These are phyloP conservation scores for Trichocomaceae sp. DNA, from an alignment of 2,329 filamentous ascomycete genomes.

Conservation along the genomic window DNA sequence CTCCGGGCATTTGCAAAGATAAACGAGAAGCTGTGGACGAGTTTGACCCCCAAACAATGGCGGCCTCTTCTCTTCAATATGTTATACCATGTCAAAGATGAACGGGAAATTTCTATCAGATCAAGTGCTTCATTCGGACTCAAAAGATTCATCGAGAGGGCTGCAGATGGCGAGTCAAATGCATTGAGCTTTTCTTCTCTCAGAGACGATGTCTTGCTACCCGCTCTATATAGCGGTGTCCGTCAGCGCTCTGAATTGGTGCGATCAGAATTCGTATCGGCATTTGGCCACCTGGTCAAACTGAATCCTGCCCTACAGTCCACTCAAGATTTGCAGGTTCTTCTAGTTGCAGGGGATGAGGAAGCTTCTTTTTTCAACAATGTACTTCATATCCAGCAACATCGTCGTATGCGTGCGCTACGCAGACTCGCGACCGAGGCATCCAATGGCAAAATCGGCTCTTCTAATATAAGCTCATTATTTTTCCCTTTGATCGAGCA, in stretches of 20 bases:
- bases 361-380: slow-evolving; percentile 88
- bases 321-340: slow-evolving; percentile 64
- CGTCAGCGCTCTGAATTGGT: slow-evolving; percentile 77
- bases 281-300: slow-evolving; percentile 72
- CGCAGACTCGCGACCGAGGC: slow-evolving; percentile 68
- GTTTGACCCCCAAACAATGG: slow-evolving; percentile 70
- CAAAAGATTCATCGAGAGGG: slow-evolving; percentile 67
- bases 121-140: slow-evolving; percentile 75
- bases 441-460: slow-evolving; percentile 56
- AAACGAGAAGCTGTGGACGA: slow-evolving; percentile 53
- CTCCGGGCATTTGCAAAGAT: slow-evolving; percentile 69
- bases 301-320: slow-evolving; percentile 62
- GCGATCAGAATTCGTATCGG: slow-evolving; percentile 70
- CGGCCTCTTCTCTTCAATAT: slow-evolving; percentile 81
- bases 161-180: slow-evolving; percentile 40
- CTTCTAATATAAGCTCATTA: slow-evolving; percentile 74
- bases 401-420: slow-evolving; percentile 77
- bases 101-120: slow-evolving; percentile 82
- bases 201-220: slow-evolving; percentile 60
- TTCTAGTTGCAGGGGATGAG: slow-evolving; percentile 67
- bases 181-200: slow-evolving; percentile 50
- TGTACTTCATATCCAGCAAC: slow-evolving; percentile 80
- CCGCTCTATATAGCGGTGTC: slow-evolving; percentile 68
- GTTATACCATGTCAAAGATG: slow-evolving; percentile 75
- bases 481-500: slow-evolving; percentile 90